Conservation (phyloP, 208 protist genomes). For the Acanthamoeba quina region DNA sequence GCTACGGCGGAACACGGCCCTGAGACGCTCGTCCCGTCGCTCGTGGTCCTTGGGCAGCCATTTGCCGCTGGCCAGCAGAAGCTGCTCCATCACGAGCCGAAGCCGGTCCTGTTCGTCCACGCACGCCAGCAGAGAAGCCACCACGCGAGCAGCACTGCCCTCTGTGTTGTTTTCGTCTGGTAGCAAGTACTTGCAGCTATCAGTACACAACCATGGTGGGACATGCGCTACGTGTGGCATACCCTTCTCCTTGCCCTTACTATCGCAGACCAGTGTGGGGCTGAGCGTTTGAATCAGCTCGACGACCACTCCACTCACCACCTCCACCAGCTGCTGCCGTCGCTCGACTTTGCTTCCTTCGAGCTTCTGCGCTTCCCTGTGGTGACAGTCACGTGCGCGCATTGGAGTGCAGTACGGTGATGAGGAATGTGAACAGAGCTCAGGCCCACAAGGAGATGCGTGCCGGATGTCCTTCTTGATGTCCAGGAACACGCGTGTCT, state of each 20-base stretch:
- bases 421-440: not conserved
- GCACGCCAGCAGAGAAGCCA: not conserved
- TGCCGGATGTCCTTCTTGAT: slow-evolving; percentile 26
- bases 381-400: not conserved
- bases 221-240: no score
- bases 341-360: slow-evolving; percentile 20
- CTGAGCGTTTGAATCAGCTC: slow-evolving; percentile 47
- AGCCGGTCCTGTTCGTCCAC: not conserved
- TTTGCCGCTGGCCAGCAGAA: slow-evolving; percentile 16
- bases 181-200: no score
- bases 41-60: slow-evolving; percentile 45
- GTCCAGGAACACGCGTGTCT: slow-evolving; percentile 52
- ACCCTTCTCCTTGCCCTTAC: slow-evolving; percentile 56
- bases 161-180: not conserved
- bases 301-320: slow-evolving; percentile 43
- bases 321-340: slow-evolving; percentile 47
- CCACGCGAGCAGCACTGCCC: not conserved
- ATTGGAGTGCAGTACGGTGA: not conserved
- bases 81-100: slow-evolving; percentile 67
- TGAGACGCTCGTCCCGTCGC: not conserved
- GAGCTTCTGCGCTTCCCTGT: slow-evolving; percentile 30
- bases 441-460: not conserved
- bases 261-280: not conserved
- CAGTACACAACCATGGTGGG: no score
- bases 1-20: not conserved